These are phyloP conservation scores for Hymenoscyphus scutula DNA, from an alignment of 2,329 filamentous ascomycete species.

Conservation along the genomic window DNA sequence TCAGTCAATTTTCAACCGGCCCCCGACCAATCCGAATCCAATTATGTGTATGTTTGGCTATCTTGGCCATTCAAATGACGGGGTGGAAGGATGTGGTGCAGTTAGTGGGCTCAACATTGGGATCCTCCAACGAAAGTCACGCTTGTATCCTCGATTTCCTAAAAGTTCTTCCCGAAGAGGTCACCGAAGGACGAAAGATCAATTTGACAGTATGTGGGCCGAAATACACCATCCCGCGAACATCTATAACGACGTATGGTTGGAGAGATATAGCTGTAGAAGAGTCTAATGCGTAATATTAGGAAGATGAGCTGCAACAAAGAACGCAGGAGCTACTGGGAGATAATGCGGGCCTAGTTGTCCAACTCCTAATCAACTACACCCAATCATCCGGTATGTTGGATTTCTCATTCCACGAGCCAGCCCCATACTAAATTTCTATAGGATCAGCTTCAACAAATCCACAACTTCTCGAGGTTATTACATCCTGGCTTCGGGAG, in stretches of 20 bases:
- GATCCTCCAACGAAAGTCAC: conserved; percentile 72
- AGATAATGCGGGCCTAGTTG: conserved; percentile 85
- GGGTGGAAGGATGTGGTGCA: conserved; percentile 91
- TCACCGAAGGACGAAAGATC: conserved; percentile 98
- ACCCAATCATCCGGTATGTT: conserved; percentile 84
- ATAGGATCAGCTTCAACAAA: conserved; percentile 76
- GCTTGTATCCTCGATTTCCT: conserved; percentile 93
- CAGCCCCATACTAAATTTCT: conserved; percentile 27
- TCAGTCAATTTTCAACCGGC: conserved; percentile 77
- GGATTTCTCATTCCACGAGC: conserved; percentile 11
- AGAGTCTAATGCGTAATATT: conserved; percentile 51
- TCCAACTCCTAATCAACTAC: conserved; percentile 85
- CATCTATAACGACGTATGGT: conserved; percentile 36
- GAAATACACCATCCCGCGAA: conserved; percentile 48
- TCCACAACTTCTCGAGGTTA: conserved; percentile 88
- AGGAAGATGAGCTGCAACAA: conserved; percentile 91
- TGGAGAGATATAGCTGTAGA: conserved; percentile 37
- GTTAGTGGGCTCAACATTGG: conserved; percentile 75
- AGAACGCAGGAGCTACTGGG: conserved; percentile 87
- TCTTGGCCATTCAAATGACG: conserved; percentile 93
- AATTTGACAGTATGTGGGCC: conserved; percentile 93
- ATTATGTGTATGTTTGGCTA: conserved; percentile 90
- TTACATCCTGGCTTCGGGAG: conserved; percentile 94
- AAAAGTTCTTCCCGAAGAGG: conserved; percentile 95
- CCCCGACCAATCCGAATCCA: conserved; percentile 85